Percentiles rank a stretch among this genome's conserved stretches.
phyloP scores from a whole-genome alignment of 768 basidiomycete genomes.

The Russula foetens region DNA sequence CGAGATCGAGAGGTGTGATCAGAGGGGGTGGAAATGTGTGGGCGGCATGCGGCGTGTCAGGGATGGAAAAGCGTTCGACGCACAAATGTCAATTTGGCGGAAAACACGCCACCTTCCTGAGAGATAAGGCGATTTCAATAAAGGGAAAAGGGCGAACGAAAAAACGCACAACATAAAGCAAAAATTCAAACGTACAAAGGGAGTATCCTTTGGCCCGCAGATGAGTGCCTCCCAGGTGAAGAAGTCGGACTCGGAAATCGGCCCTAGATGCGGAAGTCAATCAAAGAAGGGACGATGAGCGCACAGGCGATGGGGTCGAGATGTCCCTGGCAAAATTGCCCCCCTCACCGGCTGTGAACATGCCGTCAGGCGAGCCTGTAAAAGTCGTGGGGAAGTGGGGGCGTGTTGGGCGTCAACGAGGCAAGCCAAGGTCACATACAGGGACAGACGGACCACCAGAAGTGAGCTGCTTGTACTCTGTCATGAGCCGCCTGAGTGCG shows the following conservation, averaged over 20 bases:
- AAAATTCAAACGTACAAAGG: conserved; percentile 64
- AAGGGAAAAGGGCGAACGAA: neutral
- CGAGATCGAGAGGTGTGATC: neutral
- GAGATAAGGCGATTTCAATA: neutral
- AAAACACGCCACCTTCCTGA: conserved; percentile 93
- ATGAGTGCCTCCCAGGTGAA: conserved; percentile 96
- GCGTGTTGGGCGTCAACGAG: neutral
- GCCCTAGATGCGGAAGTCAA: conserved; percentile 39
- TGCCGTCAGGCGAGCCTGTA: conserved; percentile 79
- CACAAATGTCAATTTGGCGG: conserved; percentile 88
- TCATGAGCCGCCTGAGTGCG: conserved; percentile 83
- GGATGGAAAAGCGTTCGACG: conserved; percentile 29
- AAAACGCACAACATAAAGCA: neutral
- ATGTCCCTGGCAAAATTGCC: conserved; percentile 1
- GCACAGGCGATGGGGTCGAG: neutral
- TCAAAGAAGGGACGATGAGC: neutral
- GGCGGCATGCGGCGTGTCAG: neutral
- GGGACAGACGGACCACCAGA: conserved; percentile 47
- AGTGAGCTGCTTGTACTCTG: conserved; percentile 83
- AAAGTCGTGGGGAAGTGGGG: neutral
- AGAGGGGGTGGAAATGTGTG: neutral
- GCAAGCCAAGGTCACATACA: neutral
- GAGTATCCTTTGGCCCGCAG: conserved; percentile 88
- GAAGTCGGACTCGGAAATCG: conserved; percentile 87
- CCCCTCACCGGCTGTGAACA: conserved; percentile 87